Percentiles rank a stretch among this genome's conserved stretches.
Evolutionary conservation across 2,329 filamentous ascomycete species (phyloP).

Genomic region (Alternaria sp.): DNA sequence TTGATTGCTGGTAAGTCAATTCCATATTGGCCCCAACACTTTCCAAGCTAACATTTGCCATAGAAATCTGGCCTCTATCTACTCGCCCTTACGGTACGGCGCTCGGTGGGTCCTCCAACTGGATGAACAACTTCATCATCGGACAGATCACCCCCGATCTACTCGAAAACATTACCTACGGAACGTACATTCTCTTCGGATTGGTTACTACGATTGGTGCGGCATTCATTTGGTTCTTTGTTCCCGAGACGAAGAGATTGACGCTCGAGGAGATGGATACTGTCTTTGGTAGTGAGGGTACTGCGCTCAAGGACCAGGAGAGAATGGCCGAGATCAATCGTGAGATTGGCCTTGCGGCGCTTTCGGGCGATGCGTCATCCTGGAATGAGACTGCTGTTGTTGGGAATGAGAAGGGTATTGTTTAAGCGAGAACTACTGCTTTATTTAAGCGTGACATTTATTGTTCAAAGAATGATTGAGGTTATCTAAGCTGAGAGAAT

Average conservation of each 20-base stretch:
- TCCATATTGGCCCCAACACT: too few relatives aligned
- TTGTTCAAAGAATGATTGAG: not conserved
- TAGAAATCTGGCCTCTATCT: slow-evolving; percentile 77
- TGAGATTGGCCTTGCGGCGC: slow-evolving; percentile 69
- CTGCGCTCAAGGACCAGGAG: slow-evolving; percentile 71
- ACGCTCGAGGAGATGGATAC: slow-evolving; percentile 68
- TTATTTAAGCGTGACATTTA: not conserved
- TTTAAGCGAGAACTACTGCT: not conserved
- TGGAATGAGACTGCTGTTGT: slow-evolving; percentile 18
- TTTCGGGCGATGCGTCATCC: slow-evolving; percentile 20
- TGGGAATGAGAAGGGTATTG: slow-evolving; percentile 27
- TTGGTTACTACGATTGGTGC: slow-evolving; percentile 69
- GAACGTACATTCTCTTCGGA: slow-evolving; percentile 77
- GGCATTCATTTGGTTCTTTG: slow-evolving; percentile 60
- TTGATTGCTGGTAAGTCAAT: slow-evolving; percentile 61
- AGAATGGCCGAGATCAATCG: slow-evolving; percentile 75
- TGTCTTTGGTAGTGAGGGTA: slow-evolving; percentile 71
- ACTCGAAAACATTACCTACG: slow-evolving; percentile 70
- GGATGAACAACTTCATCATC: slow-evolving; percentile 67
- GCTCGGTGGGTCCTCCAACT: slow-evolving; percentile 64
- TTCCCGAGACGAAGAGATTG: slow-evolving; percentile 64
- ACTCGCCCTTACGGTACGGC: slow-evolving; percentile 74
- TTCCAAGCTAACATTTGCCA: not conserved
- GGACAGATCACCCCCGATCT: slow-evolving; percentile 75
- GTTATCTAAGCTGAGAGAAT: not conserved